Evolutionary conservation across 2,329 filamentous ascomycete genomes (phyloP).

Genomic region (Phaeoacremonium minimum): DNA sequence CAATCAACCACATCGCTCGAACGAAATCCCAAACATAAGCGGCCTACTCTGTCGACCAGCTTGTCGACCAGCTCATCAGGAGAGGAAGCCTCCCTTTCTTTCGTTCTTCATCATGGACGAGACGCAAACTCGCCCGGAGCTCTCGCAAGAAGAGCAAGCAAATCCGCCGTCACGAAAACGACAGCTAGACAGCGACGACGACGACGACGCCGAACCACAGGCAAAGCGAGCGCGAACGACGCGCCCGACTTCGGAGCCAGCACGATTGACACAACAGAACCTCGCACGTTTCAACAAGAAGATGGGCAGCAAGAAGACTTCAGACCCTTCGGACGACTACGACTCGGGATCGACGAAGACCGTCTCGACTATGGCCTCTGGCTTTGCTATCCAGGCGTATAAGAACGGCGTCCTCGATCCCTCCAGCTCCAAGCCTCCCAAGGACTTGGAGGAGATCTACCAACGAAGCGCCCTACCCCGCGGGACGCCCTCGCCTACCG

Average conservation of each 20-base stretch:
- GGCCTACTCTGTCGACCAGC: too few species aligned
- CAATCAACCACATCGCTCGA: too few species aligned
- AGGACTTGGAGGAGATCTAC: constrained; percentile 11
- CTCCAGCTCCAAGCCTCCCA: constrained; percentile 10
- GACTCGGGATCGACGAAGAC: constrained; percentile 1
- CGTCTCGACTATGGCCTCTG: constrained; percentile 6
- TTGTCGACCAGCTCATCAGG: too few species aligned
- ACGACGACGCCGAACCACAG: neutral
- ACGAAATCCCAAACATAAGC: too few species aligned
- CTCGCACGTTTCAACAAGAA: constrained; percentile 6
- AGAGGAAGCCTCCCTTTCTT: too few species aligned
- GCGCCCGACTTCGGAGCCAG: too few species aligned
- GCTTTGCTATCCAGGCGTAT: constrained; percentile 7
- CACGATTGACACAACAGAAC: constrained; percentile 7
- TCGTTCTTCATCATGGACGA: too few species aligned
- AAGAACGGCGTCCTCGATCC: constrained; percentile 13
- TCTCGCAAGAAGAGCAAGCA: too few species aligned
- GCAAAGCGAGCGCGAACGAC: neutral
- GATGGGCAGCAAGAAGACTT: constrained; percentile 1
- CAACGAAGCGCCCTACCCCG: constrained; percentile 6
- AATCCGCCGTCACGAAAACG: neutral
- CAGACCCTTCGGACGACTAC: neutral
- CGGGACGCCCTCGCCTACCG: constrained; percentile 9
- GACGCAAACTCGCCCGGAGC: too few species aligned
- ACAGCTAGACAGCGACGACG: neutral